Evolutionary conservation across 1,284 basidiomycete species (phyloP), one percentile per base, ranked within the genome.

Genomic region (Rugosomyces carneus): DNA sequence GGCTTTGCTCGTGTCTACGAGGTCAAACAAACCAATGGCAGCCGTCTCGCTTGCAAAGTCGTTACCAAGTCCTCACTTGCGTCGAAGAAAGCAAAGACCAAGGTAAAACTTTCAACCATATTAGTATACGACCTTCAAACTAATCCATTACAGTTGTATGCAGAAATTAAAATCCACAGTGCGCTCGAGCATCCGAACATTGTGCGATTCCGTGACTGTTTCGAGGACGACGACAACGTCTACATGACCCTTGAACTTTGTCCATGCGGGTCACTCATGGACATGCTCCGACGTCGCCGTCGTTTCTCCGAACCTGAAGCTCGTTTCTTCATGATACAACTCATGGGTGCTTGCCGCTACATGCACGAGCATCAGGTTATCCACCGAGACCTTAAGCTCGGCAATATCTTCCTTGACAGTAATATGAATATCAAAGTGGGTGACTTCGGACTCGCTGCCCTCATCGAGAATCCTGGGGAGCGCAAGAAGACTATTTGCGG

Each of bases 191-290:
- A 99, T 60, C 89, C 93, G 19, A 93, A 99, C 66, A 89, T 99
- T 50, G 93, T 98, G 51, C 70, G 73, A 15, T 98, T 99, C 63
- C 76, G 89, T 47, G 93, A 97, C 55, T 95, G 93, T 64, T 98
- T 98, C 61, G 94, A 99, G 67, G 95, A 97, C 61, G 78, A 84
- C 7, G 84, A 91, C 42, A 94, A 98, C 64, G 94, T 99, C 19
- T 99, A 98, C 69, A 96, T 99, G 84, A 86, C 88, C 7, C 81
- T 99, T 41, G 96, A 99, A 62, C 82, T 99, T 27, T 99, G 96
- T 65, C 86, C 84, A 23, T 95, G 95, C 11, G 95, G 95, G 37
- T 95, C 98, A 63, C 78, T 99, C 29, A 98, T 97, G 64, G 95
- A 98, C 66, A 98, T 96, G 65, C 83, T 99, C 32, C 91, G 89